Base-by-base conservation (phyloP, 306 rosid genomes). In the Inga laurina region DNA sequence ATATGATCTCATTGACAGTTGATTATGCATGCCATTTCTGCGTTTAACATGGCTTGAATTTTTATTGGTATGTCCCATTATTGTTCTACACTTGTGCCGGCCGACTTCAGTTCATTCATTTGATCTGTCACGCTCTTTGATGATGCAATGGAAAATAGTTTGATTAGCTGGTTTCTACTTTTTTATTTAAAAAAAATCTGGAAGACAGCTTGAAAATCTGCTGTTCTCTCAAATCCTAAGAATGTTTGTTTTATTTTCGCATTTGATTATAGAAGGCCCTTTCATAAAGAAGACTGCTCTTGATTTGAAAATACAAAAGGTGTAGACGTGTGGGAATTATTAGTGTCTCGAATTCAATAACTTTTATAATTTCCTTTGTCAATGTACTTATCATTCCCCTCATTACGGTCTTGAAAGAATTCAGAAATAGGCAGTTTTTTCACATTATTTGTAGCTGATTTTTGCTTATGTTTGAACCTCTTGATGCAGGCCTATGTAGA, bases 401-500 rank as follows among this genome's bases (percentile, higher is more conserved):
- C 9, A 2, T 9, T 3, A 57, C 27, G 2, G 21, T n/a, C 54
- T 43, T 16, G 34, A 71, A 44, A 13, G 11, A 57, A 35, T n/a
- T 10, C 19, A 32, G 46, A 39, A 71, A 7, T 7, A n/a, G n/a
- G 8, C 34, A 35, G 13, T 49, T 44, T 69, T 69, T 69, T 39
- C 34, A 18, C 30, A 35, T 10, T 30, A 32, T 7, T 67, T 27
- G 13, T 37, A 8, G 73, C 73, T 68, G 73, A 35, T 12, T 2
- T 24, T n/a, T 43, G 2, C 27, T 3, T 10, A 32, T 44, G 27
- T 18, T 22, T 10, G 62, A 44, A 44, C 32, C 8, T 72, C n/a
- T 45, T 16, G 10, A 72, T 81, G 35, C 85, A 89, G 92, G 90
- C 88, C 52, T 87, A 84, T 49, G 56, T 84, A 68, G 92, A 89